Conservation (phyloP, 805 yeast genomes). For the Cyberlindnera xishuangbannaensis region DNA sequence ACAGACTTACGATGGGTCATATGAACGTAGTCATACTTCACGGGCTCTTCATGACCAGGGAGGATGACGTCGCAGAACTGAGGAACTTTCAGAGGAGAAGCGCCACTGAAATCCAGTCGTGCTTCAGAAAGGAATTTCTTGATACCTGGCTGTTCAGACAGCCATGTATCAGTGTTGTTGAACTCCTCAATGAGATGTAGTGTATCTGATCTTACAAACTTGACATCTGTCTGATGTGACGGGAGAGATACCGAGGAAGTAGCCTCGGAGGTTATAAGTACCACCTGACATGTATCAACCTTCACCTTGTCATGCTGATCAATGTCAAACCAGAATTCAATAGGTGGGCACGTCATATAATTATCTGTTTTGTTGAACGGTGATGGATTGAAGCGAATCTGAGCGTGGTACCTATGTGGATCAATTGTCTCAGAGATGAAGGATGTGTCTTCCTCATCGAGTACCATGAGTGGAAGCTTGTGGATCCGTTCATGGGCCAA, state of each 20-base stretch:
- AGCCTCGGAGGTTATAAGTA: conserved; percentile 42
- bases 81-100: conserved; percentile 31
- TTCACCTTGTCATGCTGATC: conserved; percentile 32
- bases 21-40: conserved; percentile 40
- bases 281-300: conserved; percentile 30
- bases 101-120: conserved; percentile 37
- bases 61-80: conserved; percentile 34
- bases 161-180: conserved; percentile 15
- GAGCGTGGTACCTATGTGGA: conserved; percentile 33
- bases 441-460: conserved; percentile 6
- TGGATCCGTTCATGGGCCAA: conserved; percentile 14
- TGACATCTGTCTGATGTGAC: conserved; percentile 35
- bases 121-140: conserved; percentile 33
- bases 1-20: conserved; percentile 40
- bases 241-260: conserved; percentile 40
- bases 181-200: conserved; percentile 14
- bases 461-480: conserved; percentile 14
- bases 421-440: conserved; percentile 23
- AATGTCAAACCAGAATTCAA: conserved; percentile 51
- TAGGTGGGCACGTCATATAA: conserved; percentile 40
- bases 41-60: conserved; percentile 29
- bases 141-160: conserved; percentile 37
- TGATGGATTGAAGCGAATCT: conserved; percentile 41
- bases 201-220: conserved; percentile 26
- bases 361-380: conserved; percentile 28